Evolutionary conservation across 805 yeast species (phyloP).

Genomic region (Candida incommunis): DNA sequence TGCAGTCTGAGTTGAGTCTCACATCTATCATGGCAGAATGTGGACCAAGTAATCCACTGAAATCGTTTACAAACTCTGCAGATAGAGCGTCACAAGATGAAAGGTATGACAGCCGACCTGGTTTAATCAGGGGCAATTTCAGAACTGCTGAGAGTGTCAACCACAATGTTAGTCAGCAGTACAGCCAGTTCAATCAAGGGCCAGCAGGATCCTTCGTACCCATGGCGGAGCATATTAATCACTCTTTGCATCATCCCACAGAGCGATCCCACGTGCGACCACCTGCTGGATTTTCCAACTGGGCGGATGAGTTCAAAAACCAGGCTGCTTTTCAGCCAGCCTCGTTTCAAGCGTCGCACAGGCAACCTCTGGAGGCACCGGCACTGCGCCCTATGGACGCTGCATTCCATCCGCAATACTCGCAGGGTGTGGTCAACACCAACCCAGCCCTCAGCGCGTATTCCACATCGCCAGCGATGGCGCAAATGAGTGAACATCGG

Average conservation of each 20-base stretch:
- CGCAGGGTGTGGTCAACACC: no score
- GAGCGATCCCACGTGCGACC: neutral
- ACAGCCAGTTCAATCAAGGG: neutral
- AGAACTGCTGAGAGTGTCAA: neutral
- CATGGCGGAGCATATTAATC: no score
- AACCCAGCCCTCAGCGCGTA: slow-evolving; percentile 1
- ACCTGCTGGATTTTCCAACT: neutral
- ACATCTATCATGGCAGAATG: neutral
- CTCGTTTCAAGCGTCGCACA: no score
- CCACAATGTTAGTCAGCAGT: neutral
- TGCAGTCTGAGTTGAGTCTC: no score
- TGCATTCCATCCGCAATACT: no score
- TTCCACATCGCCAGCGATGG: neutral
- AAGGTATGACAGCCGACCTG: neutral
- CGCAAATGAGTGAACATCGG: neutral
- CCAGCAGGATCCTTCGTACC: neutral
- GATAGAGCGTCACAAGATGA: neutral
- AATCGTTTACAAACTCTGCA: neutral
- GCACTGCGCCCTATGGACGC: no score
- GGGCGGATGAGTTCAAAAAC: neutral
- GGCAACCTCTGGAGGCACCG: no score
- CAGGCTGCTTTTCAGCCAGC: neutral
- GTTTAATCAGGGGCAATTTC: neutral
- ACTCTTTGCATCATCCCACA: no score
- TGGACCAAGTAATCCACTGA: neutral